Percentiles rank a stretch among this genome's conserved stretches.
These are phyloP conservation scores for Salix udensis DNA, from an alignment of 345 rosid genomes.

Conservation along the genomic window DNA sequence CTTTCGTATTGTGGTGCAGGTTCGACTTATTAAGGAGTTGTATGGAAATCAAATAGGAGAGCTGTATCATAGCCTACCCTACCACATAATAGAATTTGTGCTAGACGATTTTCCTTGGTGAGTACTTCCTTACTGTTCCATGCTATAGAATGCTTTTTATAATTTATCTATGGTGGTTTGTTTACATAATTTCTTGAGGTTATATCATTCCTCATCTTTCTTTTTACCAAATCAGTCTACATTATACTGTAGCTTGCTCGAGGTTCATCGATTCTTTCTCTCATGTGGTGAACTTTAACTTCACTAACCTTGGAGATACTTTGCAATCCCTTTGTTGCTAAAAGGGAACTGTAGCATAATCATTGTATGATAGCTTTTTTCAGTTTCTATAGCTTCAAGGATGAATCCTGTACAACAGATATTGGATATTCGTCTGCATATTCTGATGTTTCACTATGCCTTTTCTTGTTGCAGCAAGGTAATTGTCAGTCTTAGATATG, in stretches of 20 bases:
- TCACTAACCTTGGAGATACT: not conserved
- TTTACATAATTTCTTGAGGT: not conserved
- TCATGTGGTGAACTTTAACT: not conserved
- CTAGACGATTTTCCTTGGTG: constrained; percentile 78
- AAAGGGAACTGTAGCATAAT: not conserved
- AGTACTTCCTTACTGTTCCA: constrained; percentile 25
- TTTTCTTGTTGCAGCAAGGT: constrained; percentile 62
- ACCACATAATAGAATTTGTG: constrained; percentile 81
- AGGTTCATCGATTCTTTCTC: too few relatives aligned
- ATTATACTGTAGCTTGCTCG: too few relatives aligned
- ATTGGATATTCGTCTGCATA: not conserved
- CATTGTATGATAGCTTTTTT: not conserved
- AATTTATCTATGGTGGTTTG: not conserved
- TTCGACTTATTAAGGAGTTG: constrained; percentile 80
- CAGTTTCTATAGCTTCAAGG: not conserved
- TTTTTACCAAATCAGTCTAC: too few relatives aligned
- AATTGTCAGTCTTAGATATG: constrained; percentile 68
- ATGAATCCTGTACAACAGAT: not conserved
- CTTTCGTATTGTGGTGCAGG: constrained; percentile 40
- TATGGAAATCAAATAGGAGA: constrained; percentile 91
- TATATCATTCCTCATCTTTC: too few relatives aligned
- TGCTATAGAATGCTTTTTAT: not conserved
- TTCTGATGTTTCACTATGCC: not conserved
- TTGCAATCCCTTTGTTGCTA: not conserved
- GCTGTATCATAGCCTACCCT: constrained; percentile 87